Base-by-base conservation (phyloP, 1,284 basidiomycete species). In the Lentinus polychrous region DNA sequence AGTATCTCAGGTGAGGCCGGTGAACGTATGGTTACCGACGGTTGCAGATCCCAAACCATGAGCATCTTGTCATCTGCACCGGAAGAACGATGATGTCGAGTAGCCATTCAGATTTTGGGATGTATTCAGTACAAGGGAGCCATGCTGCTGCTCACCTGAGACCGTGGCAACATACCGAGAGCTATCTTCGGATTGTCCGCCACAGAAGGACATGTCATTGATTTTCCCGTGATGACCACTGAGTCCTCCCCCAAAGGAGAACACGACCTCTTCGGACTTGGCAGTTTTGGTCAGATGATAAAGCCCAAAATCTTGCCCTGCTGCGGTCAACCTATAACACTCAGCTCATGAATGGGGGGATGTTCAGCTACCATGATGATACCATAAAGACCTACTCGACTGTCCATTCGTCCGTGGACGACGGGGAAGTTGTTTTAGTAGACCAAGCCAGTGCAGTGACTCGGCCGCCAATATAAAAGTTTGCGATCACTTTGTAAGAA, bases 361-460 rank as follows among this genome's bases (percentile, higher is more conserved):
- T 27, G 27, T 5, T 45, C 12, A 42, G 43, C 36, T 33, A n/a
- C 4, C 15, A 38, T 27, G 17, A 27, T 31, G 17, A n/a, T 10
- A 45, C 24, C 6, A 15, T 27, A 31, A 34, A 33, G 37, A 69
- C 79, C 56, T 54, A 88, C 87, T 90, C 83, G 37, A 89, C 68
- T 44, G 72, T 61, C 86, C 87, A 90, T 37, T 75, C 68, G 49
- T 85, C 79, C 43, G 73, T 74, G 14, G 66, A 66, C 4, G 78
- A 74, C 2, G 87, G 83, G 2, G 87, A 88, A 8, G 79, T 68
- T 11, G 83, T 71, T 24, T 71, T 69, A 35, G 84, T 71, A 2
- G 87, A 90, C 82, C 86, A 91, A 4, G 86, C 83, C n/a, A 91
- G 62, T 3, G 87, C 78, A 5, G 84, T 86, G 38, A 85, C 72